These are phyloP conservation scores for Penicillium palitans DNA, from an alignment of 2,329 filamentous ascomycete genomes.

Conservation along the genomic window DNA sequence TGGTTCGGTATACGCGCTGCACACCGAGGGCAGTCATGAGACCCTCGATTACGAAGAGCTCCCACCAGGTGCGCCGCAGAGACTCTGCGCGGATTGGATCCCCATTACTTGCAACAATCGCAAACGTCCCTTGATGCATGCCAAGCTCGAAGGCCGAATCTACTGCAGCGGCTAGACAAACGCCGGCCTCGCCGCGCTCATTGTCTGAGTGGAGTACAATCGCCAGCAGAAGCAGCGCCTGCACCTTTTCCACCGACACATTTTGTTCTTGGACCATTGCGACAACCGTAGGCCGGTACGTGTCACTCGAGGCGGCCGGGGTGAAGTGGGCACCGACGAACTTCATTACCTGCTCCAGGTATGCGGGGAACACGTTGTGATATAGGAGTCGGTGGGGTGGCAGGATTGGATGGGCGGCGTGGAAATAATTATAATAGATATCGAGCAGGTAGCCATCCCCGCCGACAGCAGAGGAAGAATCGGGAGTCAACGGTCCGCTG, in stretches of 20 bases:
- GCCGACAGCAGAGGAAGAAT: slow-evolving; percentile 35
- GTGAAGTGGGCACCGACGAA: slow-evolving; percentile 59
- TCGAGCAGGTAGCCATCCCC: slow-evolving; percentile 49
- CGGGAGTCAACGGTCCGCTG: slow-evolving; percentile 37
- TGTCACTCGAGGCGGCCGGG: slow-evolving; percentile 46
- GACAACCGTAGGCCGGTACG: slow-evolving; percentile 43
- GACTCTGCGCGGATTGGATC: slow-evolving; percentile 74
- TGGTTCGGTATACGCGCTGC: slow-evolving; percentile 59
- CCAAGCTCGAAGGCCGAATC: slow-evolving; percentile 73
- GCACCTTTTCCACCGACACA: slow-evolving; percentile 65
- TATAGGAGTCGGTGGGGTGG: slow-evolving; percentile 49
- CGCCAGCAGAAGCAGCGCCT: slow-evolving; percentile 74
- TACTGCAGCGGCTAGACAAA: slow-evolving; percentile 67
- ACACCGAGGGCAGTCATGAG: slow-evolving; percentile 73
- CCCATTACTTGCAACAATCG: slow-evolving; percentile 62
- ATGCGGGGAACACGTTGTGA: slow-evolving; percentile 42
- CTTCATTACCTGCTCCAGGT: slow-evolving; percentile 56
- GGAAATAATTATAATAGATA: slow-evolving; percentile 58
- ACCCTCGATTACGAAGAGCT: slow-evolving; percentile 74
- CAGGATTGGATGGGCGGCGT: slow-evolving; percentile 58
- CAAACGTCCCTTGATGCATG: slow-evolving; percentile 69
- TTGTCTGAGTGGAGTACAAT: slow-evolving; percentile 77
- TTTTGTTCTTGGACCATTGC: slow-evolving; percentile 34
- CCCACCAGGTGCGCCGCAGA: slow-evolving; percentile 91
- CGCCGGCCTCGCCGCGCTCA: slow-evolving; percentile 66